A percentile compares a stretch with the other conserved stretches of the same genome.
Conservation (phyloP, 2,329 filamentous ascomycete genomes). For the Penicillium capsulatum region DNA sequence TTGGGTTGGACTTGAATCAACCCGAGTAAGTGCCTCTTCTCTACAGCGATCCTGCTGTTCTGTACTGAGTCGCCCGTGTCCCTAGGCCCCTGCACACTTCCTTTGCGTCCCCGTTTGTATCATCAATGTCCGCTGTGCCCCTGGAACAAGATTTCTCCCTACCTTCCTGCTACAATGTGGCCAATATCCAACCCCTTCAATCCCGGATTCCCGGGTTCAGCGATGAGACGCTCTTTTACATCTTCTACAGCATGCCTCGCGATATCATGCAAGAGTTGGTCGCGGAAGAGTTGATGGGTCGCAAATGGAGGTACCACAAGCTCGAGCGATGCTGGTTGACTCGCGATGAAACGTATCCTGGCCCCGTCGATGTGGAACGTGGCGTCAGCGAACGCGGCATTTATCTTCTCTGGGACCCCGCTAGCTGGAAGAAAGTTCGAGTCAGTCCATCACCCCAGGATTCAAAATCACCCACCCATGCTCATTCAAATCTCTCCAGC, state of each 20-base stretch:
- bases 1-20: conserved; percentile 62
- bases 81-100: conserved; percentile 58
- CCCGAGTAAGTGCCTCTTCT: conserved; percentile 48
- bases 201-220: conserved; percentile 57
- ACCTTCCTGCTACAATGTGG: conserved; percentile 61
- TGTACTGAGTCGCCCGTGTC: conserved; percentile 15
- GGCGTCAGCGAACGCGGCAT: conserved; percentile 49
- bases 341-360: conserved; percentile 46
- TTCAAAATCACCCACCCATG: no score
- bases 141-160: conserved; percentile 61
- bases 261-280: conserved; percentile 64
- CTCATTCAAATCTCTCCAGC: conserved; percentile 31
- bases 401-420: conserved; percentile 49
- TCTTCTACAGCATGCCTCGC: conserved; percentile 65
- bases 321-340: conserved; percentile 51
- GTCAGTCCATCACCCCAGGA: conserved; percentile 37
- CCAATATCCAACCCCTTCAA: conserved; percentile 60
- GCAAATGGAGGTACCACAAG: conserved; percentile 53
- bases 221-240: conserved; percentile 64
- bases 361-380: conserved; percentile 47
- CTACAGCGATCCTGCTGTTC: background rate
- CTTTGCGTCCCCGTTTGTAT: conserved; percentile 61
- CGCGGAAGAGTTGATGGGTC: conserved; percentile 56
- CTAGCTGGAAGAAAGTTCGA: conserved; percentile 48
- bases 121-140: conserved; percentile 52